phyloP scores from a whole-genome alignment of 768 basidiomycete species.

The Pholiota molesta region DNA sequence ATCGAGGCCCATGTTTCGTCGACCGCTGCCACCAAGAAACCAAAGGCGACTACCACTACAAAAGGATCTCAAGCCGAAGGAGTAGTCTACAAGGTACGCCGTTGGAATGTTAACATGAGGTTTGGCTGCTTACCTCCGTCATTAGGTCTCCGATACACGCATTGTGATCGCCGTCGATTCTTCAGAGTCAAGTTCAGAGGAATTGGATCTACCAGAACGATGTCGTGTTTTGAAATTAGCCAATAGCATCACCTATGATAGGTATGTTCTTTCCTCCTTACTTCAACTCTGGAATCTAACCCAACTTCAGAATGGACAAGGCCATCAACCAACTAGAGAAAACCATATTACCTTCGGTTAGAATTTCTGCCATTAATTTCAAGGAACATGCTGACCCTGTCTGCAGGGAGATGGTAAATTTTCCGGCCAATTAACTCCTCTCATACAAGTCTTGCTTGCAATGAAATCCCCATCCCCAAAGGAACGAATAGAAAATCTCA shows the following conservation, averaged over 20 bases:
- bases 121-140: conserved; percentile 1
- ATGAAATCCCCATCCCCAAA: conserved; percentile 49
- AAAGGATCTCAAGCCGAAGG: conserved; percentile 63
- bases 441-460: conserved; percentile 75
- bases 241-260: conserved; percentile 90
- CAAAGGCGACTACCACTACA: conserved; percentile 42
- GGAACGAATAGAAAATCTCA: conserved; percentile 41
- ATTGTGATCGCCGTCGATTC: conserved; percentile 81
- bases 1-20: conserved; percentile 72
- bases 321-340: conserved; percentile 69
- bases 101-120: background rate
- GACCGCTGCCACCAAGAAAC: conserved; percentile 39
- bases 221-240: conserved; percentile 88
- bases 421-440: conserved; percentile 45
- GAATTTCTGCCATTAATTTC: background rate
- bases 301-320: conserved; percentile 74
- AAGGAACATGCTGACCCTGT: conserved; percentile 18
- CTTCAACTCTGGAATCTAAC: background rate
- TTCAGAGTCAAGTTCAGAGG: conserved; percentile 58
- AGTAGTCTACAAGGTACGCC: conserved; percentile 79
- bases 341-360: conserved; percentile 24
- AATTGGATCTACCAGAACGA: conserved; percentile 82
- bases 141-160: conserved; percentile 80
- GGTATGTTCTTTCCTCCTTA: conserved; percentile 40
- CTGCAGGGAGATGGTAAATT: conserved; percentile 40